Evolutionary conservation across 1,284 basidiomycete species (phyloP).

Genomic region (Malassezia pachydermatis): DNA sequence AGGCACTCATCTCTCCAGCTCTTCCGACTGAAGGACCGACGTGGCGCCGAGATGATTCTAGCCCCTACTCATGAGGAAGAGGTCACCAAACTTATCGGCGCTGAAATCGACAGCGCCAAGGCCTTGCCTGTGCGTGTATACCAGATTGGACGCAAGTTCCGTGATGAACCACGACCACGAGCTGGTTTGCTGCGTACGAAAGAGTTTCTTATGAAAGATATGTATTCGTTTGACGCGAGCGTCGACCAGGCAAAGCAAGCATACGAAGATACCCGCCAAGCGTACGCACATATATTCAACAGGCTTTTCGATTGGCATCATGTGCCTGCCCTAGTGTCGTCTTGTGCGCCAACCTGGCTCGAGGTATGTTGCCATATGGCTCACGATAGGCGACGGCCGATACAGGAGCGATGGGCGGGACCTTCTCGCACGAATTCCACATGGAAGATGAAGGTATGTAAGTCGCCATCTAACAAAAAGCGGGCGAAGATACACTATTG

Average conservation of each 20-base stretch:
- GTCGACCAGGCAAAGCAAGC: slow-evolving; percentile 21
- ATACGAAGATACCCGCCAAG: slow-evolving; percentile 40
- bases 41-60: slow-evolving; percentile 39
- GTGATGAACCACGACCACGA: slow-evolving; percentile 48
- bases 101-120: slow-evolving; percentile 34
- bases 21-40: slow-evolving; percentile 43
- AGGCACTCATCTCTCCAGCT: slow-evolving; percentile 24
- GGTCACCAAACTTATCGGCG: slow-evolving; percentile 42
- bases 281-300: slow-evolving; percentile 43
- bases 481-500: slow-evolving; percentile 48
- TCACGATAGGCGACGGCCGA: slow-evolving; percentile 39
- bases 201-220: slow-evolving; percentile 50
- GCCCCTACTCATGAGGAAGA: slow-evolving; percentile 50
- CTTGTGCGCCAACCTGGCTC: slow-evolving; percentile 18
- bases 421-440: slow-evolving; percentile 48
- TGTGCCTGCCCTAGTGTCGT: not conserved
- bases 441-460: slow-evolving; percentile 27
- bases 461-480: no score
- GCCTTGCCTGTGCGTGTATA: slow-evolving; percentile 45
- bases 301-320: slow-evolving; percentile 21
- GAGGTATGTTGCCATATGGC: slow-evolving; percentile 19
- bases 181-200: slow-evolving; percentile 47
- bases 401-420: slow-evolving; percentile 48
- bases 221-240: slow-evolving; percentile 47
- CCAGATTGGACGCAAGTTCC: slow-evolving; percentile 47